Evolutionary conservation across 345 rosid genomes (phyloP).

Genomic region (Euphorbia tirucalli): DNA sequence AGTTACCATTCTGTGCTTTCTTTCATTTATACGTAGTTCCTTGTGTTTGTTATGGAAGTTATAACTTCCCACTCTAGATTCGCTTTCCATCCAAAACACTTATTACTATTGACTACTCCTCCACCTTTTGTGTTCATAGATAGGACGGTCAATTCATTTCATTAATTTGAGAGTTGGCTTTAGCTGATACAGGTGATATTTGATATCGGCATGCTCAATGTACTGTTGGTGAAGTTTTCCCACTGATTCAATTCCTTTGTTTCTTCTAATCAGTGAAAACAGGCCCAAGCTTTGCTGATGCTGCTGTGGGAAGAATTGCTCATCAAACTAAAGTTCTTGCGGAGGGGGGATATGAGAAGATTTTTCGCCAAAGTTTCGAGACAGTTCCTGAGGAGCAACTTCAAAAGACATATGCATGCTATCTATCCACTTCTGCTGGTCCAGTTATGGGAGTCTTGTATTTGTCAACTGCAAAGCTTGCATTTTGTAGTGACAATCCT

Average conservation of each 20-base stretch:
- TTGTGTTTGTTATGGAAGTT: neutral
- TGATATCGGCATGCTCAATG: neutral
- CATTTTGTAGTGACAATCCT: slow-evolving; percentile 78
- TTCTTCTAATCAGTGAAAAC: slow-evolving; percentile 64
- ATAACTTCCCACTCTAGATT: neutral
- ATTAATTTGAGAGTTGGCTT: neutral
- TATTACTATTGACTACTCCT: neutral
- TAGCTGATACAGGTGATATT: neutral
- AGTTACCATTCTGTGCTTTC: no score
- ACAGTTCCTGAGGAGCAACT: slow-evolving; percentile 75
- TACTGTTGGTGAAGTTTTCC: neutral
- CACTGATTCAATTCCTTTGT: neutral
- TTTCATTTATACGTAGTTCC: neutral
- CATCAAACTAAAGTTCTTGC: slow-evolving; percentile 88
- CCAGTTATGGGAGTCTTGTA: slow-evolving; percentile 89
- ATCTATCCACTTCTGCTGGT: slow-evolving; percentile 93
- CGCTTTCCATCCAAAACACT: neutral
- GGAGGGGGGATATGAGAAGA: slow-evolving; percentile 94
- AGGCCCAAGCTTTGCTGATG: slow-evolving; percentile 87
- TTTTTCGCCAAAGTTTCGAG: slow-evolving; percentile 72
- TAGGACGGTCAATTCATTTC: neutral
- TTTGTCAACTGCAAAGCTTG: slow-evolving; percentile 72
- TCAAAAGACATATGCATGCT: slow-evolving; percentile 73
- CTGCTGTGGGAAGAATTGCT: slow-evolving; percentile 87
- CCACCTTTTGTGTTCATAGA: neutral